These are phyloP conservation scores for Scutellaria minor DNA, from an alignment of 257 asterid species.

Conservation along the genomic window DNA sequence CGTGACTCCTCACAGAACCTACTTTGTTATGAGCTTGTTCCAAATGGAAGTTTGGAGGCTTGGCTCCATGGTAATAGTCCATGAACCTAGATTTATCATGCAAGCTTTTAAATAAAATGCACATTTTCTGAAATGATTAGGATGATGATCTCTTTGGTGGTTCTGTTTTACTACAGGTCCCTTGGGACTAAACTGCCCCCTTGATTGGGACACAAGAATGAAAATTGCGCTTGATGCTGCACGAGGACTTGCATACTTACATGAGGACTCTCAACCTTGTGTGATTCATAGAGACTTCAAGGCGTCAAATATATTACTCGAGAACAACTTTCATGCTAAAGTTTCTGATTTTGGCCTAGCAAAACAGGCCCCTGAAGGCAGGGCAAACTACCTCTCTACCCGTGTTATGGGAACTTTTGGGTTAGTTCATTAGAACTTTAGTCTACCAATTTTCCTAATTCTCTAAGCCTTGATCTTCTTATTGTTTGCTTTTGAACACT, in stretches of 20 bases:
- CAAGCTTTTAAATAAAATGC: background rate
- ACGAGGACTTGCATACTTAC: slow-evolving; percentile 97
- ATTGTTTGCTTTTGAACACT: background rate
- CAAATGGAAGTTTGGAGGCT: slow-evolving; percentile 93
- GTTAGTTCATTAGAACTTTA: slow-evolving; percentile 48
- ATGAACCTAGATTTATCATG: background rate
- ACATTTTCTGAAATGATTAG: background rate
- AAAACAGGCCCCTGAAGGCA: slow-evolving; percentile 97
- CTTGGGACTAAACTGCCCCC: slow-evolving; percentile 89
- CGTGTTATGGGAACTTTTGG: slow-evolving; percentile 99
- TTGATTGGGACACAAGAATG: slow-evolving; percentile 97
- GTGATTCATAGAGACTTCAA: slow-evolving; percentile 97
- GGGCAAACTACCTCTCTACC: slow-evolving; percentile 82
- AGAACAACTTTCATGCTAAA: slow-evolving; percentile 88
- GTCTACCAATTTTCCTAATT: background rate
- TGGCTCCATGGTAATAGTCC: slow-evolving; percentile 90
- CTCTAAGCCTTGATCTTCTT: background rate
- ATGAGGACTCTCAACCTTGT: slow-evolving; percentile 98
- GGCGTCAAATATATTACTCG: slow-evolving; percentile 95
- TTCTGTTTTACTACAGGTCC: slow-evolving; percentile 66
- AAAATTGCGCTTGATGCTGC: slow-evolving; percentile 98
- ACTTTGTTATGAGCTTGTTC: slow-evolving; percentile 95
- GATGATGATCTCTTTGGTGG: slow-evolving; percentile 15
- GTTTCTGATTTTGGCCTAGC: slow-evolving; percentile 99
- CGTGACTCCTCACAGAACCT: slow-evolving; percentile 81